Evolutionary conservation across 768 basidiomycete genomes (phyloP), one percentile per base, ranked within the genome.

Genomic region (Lyophyllum shimeji): DNA sequence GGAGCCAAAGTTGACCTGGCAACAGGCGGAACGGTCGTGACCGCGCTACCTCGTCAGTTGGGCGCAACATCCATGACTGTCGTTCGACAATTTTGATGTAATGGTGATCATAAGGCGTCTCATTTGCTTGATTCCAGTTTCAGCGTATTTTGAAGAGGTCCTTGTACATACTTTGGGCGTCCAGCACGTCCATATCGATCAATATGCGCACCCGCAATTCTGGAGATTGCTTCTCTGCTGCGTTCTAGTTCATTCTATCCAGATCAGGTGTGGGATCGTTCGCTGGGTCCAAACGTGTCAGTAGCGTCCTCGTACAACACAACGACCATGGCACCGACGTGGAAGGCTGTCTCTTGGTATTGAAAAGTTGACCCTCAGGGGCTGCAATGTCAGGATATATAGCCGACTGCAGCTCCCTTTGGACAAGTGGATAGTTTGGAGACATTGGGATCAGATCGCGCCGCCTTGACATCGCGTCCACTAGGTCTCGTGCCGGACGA

Each of bases 151-250:
- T 13, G 15, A 37, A 17, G 2, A 29, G 20, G 50, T 25, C 51
- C 44, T 55, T 56, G 52, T 60, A 50, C 37, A 52, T 48, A 50
- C 37, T 55, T 48, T 53, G 25, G 50, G 48, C 52, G 31, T 44
- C 34, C 43, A 42, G n/a, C n/a, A n/a, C n/a, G n/a, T n/a, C n/a
- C n/a, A n/a, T n/a, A n/a, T n/a, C n/a, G n/a, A n/a, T 39, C 50
- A 45, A 57, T 37, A 27, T 17, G 13, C 29, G 45, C 7, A 46
- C 25, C 45, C 15, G 18, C 3, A 25, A 46, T 52, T 18, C 31
- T 21, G n/a, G n/a, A 17, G 37, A 23, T 52, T 21, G 17, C 4
- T 37, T 24, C 11, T 3, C 9, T 18, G 31, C 34, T 3, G 8
- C 37, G 13, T 46, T 21, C 37, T 17, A 33, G 13, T 23, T 24